phyloP scores from a whole-genome alignment of 2,329 filamentous ascomycete genomes.

The Colletotrichum spaethianum region DNA sequence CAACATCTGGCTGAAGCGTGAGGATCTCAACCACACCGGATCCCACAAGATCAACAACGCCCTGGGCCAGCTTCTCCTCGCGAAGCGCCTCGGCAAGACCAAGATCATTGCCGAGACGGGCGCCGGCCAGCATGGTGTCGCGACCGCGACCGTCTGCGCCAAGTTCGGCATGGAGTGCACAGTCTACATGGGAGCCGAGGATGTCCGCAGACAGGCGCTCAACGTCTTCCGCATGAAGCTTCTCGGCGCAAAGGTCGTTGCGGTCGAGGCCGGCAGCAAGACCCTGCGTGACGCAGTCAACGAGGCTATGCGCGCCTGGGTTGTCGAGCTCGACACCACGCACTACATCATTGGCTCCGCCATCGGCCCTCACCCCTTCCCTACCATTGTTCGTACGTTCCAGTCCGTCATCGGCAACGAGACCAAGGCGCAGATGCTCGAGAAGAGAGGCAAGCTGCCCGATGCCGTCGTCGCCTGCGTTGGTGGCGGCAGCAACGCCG shows the following conservation, averaged over 20 bases:
- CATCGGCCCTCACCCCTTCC: slow-evolving; percentile 98
- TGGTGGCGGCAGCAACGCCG: slow-evolving; percentile 93
- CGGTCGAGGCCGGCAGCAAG: slow-evolving; percentile 90
- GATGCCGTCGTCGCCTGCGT: slow-evolving; percentile 98
- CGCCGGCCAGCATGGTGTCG: slow-evolving; percentile 97
- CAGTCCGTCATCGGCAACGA: slow-evolving; percentile 96
- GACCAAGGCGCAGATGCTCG: slow-evolving; percentile 92
- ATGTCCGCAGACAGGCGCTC: slow-evolving; percentile 93
- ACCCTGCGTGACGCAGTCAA: slow-evolving; percentile 92
- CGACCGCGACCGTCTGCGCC: slow-evolving; percentile 96
- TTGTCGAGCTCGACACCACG: slow-evolving; percentile 90
- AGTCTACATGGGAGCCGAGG: slow-evolving; percentile 98
- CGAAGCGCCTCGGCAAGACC: slow-evolving; percentile 89
- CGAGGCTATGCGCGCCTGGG: slow-evolving; percentile 95
- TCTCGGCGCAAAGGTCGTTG: slow-evolving; percentile 91
- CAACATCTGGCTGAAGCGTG: slow-evolving; percentile 97
- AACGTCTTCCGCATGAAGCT: slow-evolving; percentile 99
- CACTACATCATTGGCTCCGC: slow-evolving; percentile 99
- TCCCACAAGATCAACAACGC: slow-evolving; percentile 99
- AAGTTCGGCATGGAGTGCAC: slow-evolving; percentile 99
- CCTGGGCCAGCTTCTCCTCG: slow-evolving; percentile 91
- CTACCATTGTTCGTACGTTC: slow-evolving; percentile 97
- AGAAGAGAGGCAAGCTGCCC: slow-evolving; percentile 88
- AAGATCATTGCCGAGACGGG: slow-evolving; percentile 98
- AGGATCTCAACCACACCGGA: slow-evolving; percentile 97